Evolutionary conservation across 495 filamentous ascomycete species (phyloP).

Genomic region (Trichoderma erinaceum): DNA sequence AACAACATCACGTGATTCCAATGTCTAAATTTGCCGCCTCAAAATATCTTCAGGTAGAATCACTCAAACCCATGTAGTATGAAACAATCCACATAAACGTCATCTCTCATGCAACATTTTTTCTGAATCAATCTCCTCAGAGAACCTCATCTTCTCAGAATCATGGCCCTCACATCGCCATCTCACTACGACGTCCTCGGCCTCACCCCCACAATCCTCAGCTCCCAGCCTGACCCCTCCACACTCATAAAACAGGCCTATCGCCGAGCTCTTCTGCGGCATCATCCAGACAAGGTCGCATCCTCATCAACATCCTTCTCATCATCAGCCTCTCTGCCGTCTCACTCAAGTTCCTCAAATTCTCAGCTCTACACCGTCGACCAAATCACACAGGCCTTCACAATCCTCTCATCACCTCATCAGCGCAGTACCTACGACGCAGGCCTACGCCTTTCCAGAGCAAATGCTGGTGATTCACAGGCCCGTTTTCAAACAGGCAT

Average conservation of each 20-base stretch:
- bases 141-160: neutral
- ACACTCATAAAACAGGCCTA: constrained; percentile 64
- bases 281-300: constrained; percentile 74
- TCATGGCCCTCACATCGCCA: constrained; percentile 24
- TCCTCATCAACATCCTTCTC: constrained; percentile 18
- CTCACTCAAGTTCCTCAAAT: neutral
- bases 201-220: constrained; percentile 32
- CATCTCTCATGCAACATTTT: neutral
- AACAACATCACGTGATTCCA: constrained; percentile 1
- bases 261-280: constrained; percentile 63
- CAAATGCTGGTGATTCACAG: neutral
- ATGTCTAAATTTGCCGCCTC: constrained; percentile 1
- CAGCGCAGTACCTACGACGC: constrained; percentile 63
- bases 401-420: constrained; percentile 54
- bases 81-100: neutral
- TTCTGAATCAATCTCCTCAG: neutral
- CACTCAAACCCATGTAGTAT: neutral
- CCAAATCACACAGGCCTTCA: constrained; percentile 72
- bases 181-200: constrained; percentile 40
- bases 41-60: neutral
- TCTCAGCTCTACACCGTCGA: constrained; percentile 50
- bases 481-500: constrained; percentile 57
- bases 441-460: constrained; percentile 26
- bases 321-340: neutral
- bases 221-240: constrained; percentile 25